Base-by-base conservation (phyloP, 345 rosid genomes). In the Euphorbia pulcherrima region DNA sequence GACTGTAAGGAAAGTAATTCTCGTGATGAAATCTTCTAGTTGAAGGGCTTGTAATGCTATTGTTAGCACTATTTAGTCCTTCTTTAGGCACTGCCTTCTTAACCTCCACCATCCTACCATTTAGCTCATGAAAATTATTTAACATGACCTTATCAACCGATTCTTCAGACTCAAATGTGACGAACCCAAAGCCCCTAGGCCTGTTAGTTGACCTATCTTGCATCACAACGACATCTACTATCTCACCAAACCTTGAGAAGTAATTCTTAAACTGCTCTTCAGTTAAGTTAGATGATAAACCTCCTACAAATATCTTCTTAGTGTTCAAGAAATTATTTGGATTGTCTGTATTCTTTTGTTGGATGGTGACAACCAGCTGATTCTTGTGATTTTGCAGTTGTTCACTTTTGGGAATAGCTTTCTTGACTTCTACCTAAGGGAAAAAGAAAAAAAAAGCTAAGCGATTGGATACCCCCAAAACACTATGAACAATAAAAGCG, bases 41-140 rank as follows among this genome's bases (percentile, higher is more conserved):
- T 5, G 48, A 44, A 68, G 74, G 47, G 21, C 46, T 64, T 40
- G 65, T 69, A 40, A 35, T 40, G 6, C 68, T 65, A 69, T 37
- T 26, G 54, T 68, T 67, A 65, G 53, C 64, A 24, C 72, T 75
- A 76, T 74, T 84, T 39, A 65, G 72, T 27, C 79, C 83, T 70
- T 89, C 96, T 80, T 89, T 92, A 2, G 96, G 96, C 71, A 90
- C 84, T 3, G 96, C 98, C 35, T 84, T 83, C 83, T 92, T 90
- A 46, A 90, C 95, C 73, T 92, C 98, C 56, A 88, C 91, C 1
- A 68, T 72, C 79, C 79, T 89, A 18, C 86, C 82, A 75, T 76
- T 84, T 79, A 90, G 62, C 71, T 86, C 92, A 76, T 86, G 88
- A 72, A 84, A 85, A 24, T 26, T 79, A 33, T 82, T 86, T 68